Evolutionary conservation across 2,329 filamentous ascomycete species (phyloP), one percentile per base, ranked within the genome.

Genomic region (Nemania serpens): DNA sequence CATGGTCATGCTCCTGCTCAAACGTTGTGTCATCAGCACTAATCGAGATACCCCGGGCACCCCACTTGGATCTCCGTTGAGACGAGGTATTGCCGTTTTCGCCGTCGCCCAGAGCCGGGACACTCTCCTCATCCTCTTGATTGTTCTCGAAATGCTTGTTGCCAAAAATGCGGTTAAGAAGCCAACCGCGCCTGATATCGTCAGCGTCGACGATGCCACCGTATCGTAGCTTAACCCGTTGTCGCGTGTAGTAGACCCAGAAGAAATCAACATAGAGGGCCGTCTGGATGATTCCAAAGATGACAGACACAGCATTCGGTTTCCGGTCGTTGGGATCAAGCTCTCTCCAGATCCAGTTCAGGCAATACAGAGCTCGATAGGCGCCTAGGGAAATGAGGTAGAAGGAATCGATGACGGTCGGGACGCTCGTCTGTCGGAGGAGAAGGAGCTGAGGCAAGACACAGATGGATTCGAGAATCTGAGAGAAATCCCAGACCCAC

Each of bases 371-470:
- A 50, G 82, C 91, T 59, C 94, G 91, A 78, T 97, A 98, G 12
- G 89, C 89, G 37, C 93, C 94, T 1, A 97, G 85, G 0, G 92
- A 88, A 51, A 95, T 81, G 57, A 98, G 90, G 76, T 98, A 98
- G 78, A 91, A 97, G n/a, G 91, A 96, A 75, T 97, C 91, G 77
- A 98, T 93, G 48, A 97, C 94, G 50, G 94, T 98, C 0, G 94
- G 94, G 0, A 97, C 92, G 25, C 88, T 93, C n/a, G 94, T 97
- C 76, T 97, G 93, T 61, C 94, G 91, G 13, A 98, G 86, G 45
- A 97, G 88, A 5, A 97, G 85, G 1, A 98, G 88, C 75, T 98
- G 94, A 0, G 94, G 94, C 18, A 98, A 87, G 36, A 97, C 87
- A 75, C 91, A 95, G 62, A 96, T 86, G 36, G 92, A 94, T 78